phyloP scores from a whole-genome alignment of 495 filamentous ascomycete genomes.

The Penicillium waksmanii region DNA sequence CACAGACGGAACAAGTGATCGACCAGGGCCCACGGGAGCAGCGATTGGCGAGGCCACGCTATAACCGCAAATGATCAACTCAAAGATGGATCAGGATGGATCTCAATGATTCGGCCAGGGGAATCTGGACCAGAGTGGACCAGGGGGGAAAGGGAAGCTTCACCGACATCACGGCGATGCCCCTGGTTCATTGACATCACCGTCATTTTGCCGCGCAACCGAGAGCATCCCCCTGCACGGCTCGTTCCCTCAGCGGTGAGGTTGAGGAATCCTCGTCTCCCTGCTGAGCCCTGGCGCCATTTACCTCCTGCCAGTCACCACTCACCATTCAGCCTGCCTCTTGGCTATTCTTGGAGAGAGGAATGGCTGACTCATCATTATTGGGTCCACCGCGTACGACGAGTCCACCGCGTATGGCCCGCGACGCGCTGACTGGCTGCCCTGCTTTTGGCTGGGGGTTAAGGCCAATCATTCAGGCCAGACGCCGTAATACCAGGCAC shows the following conservation, averaged over 20 bases:
- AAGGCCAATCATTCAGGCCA: constrained; percentile 22
- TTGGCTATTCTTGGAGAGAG: constrained; percentile 19
- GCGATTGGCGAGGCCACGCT: constrained; percentile 19
- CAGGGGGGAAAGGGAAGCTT: constrained; percentile 4
- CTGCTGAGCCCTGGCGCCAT: constrained; percentile 5
- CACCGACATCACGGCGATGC: constrained; percentile 18
- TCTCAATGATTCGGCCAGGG: constrained; percentile 9
- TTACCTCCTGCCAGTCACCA: background rate
- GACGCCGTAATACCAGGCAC: constrained; percentile 30
- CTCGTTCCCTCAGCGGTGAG: constrained; percentile 18
- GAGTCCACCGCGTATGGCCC: constrained; percentile 10
- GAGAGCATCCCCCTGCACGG: constrained; percentile 3
- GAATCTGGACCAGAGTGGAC: constrained; percentile 29
- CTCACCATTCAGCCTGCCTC: background rate
- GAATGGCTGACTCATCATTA: constrained; percentile 37
- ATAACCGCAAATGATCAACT: constrained; percentile 17
- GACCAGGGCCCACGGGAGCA: constrained; percentile 4
- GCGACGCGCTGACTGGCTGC: constrained; percentile 28
- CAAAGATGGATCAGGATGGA: constrained; percentile 15
- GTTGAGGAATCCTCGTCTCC: constrained; percentile 21
- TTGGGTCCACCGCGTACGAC: constrained; percentile 22
- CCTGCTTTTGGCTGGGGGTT: constrained; percentile 24
- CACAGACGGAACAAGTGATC: constrained; percentile 3
- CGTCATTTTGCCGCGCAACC: constrained; percentile 9
- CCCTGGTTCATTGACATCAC: constrained; percentile 32